A percentile compares a stretch with the other conserved stretches of the same genome.
phyloP scores from a whole-genome alignment of 805 yeast species.

The Brettanomyces anomalus region DNA sequence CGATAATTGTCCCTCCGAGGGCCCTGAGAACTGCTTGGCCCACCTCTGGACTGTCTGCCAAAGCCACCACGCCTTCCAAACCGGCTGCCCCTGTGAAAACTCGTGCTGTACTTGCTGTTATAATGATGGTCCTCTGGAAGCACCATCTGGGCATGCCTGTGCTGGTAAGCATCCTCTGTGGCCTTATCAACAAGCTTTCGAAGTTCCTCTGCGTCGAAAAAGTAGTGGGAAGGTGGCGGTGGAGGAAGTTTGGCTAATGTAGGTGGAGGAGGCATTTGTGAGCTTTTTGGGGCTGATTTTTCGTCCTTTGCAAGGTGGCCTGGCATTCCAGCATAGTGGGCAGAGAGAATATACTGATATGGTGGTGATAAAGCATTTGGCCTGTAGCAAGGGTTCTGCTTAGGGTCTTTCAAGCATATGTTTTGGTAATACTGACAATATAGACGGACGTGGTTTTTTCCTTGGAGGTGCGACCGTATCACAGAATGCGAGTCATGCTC shows the following conservation, averaged over 20 bases:
- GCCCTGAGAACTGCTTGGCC: no score
- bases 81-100: neutral
- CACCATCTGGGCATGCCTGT: neutral
- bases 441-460: constrained; percentile 63
- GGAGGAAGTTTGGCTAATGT: constrained; percentile 23
- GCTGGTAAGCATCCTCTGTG: neutral
- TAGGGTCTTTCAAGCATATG: constrained; percentile 11
- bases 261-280: constrained; percentile 27
- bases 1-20: no score
- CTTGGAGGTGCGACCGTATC: constrained; percentile 67
- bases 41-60: neutral
- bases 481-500: constrained; percentile 89
- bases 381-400: neutral
- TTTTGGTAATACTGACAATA: constrained; percentile 70
- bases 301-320: constrained; percentile 12
- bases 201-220: constrained; percentile 15
- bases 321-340: constrained; percentile 29
- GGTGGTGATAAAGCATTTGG: constrained; percentile 14
- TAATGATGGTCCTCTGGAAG: neutral
- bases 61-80: constrained; percentile 1
- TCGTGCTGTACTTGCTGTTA: neutral
- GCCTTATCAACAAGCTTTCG: constrained; percentile 10
- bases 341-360: constrained; percentile 29
- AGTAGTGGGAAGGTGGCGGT: constrained; percentile 28
- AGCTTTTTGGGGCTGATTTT: neutral